These are phyloP conservation scores for Cotoneaster glaucophyllus DNA, from an alignment of 306 rosid species.

Conservation along the genomic window DNA sequence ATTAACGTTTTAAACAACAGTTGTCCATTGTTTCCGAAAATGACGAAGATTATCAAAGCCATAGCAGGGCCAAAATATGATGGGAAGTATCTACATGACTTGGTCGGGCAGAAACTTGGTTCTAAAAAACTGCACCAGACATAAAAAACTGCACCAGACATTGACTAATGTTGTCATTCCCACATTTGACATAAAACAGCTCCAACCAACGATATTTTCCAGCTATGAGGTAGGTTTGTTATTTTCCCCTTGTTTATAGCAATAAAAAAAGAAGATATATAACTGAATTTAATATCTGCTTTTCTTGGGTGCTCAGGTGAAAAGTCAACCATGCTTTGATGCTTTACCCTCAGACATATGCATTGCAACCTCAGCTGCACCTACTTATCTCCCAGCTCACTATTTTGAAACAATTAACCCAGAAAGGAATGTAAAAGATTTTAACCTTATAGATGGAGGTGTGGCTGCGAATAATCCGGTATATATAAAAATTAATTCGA, in stretches of 20 bases:
- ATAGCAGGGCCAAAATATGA: conserved; percentile 32
- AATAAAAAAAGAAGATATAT: no score
- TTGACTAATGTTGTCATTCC: conserved; percentile 41
- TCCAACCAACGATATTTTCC: conserved; percentile 50
- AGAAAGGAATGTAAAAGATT: conserved; percentile 19
- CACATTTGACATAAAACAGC: conserved; percentile 12
- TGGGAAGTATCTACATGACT: conserved; percentile 37
- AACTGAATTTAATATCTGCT: background rate
- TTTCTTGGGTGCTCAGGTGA: conserved; percentile 20
- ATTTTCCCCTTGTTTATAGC: background rate
- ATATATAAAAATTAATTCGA: background rate
- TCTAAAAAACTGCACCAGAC: conserved; percentile 15
- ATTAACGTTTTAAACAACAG: conserved; percentile 14
- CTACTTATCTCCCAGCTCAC: conserved; percentile 65
- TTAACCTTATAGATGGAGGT: conserved; percentile 55
- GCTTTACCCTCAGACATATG: conserved; percentile 45
- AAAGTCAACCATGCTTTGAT: conserved; percentile 20
- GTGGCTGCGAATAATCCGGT: conserved; percentile 64
- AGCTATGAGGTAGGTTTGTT: conserved; percentile 26
- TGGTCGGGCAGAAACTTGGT: conserved; percentile 25
- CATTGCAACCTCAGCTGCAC: conserved; percentile 66
- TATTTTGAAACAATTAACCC: conserved; percentile 35
- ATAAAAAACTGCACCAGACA: no score
- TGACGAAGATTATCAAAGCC: conserved; percentile 11
- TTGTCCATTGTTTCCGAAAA: conserved; percentile 1